Percentiles rank a stretch among this genome's conserved stretches.
Evolutionary conservation across 2,329 filamentous ascomycete species (phyloP).

Genomic region (Aschersonia sp.): DNA sequence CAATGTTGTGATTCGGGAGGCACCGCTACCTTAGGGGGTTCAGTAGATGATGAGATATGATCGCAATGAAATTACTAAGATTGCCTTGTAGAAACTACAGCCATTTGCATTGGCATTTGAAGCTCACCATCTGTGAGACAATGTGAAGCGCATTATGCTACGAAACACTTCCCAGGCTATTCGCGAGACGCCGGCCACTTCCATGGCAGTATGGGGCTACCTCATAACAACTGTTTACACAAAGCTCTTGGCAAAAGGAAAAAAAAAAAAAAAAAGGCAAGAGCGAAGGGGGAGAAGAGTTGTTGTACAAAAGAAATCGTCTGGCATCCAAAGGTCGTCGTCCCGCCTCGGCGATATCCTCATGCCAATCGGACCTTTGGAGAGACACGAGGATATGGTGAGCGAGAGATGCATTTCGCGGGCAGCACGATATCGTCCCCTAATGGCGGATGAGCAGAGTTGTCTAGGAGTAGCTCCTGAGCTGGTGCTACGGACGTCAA

Average conservation of each 20-base stretch:
- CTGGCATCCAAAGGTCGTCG: background rate
- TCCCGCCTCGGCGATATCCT: too few species aligned
- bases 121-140: background rate
- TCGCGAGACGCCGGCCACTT: conserved; percentile 13
- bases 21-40: conserved; percentile 7
- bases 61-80: too few species aligned
- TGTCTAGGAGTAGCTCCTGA: too few species aligned
- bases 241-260: conserved; percentile 19
- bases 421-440: too few species aligned
- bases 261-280: conserved; percentile 17
- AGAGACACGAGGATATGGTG: too few species aligned
- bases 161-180: conserved; percentile 12
- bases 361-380: too few species aligned
- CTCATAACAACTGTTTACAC: conserved; percentile 24
- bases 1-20: conserved; percentile 16
- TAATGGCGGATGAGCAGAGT: too few species aligned
- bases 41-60: too few species aligned
- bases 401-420: too few species aligned
- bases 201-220: conserved; percentile 15
- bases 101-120: too few species aligned
- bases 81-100: too few species aligned
- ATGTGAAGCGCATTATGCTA: background rate
- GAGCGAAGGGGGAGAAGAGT: conserved; percentile 17
- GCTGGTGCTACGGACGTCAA: too few species aligned
- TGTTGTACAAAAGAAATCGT: conserved; percentile 21